These are phyloP conservation scores for Naegleria fowleri DNA, from an alignment of 208 protist genomes.

Conservation along the genomic window DNA sequence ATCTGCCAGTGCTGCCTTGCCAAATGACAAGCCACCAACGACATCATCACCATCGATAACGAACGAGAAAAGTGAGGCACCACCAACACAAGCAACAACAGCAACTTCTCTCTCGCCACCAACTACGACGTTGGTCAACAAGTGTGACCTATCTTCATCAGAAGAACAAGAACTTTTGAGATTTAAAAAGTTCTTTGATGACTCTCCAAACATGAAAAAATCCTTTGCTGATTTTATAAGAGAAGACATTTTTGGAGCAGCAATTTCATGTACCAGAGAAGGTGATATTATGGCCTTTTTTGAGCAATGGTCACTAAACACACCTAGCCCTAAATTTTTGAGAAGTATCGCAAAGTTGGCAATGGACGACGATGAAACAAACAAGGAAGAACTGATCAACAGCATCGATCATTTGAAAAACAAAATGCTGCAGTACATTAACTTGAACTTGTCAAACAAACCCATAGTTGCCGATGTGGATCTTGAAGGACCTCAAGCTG, in stretches of 20 bases:
- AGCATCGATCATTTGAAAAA: neutral
- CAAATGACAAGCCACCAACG: no score
- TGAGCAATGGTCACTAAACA: neutral
- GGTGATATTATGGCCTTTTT: neutral
- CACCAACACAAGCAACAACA: no score
- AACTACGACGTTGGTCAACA: neutral
- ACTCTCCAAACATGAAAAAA: neutral
- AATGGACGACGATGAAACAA: neutral
- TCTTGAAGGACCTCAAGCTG: neutral
- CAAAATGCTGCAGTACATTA: neutral
- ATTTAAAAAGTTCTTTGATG: neutral
- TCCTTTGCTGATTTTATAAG: neutral
- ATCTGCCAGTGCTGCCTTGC: no score
- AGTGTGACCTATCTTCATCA: neutral
- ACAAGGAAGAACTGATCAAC: neutral
- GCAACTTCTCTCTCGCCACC: neutral
- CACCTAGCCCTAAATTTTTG: neutral
- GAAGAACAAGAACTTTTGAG: neutral
- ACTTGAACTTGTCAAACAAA: neutral
- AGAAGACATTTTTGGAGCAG: neutral
- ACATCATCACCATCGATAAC: no score
- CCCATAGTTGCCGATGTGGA: neutral
- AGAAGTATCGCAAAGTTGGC: neutral
- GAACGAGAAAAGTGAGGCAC: no score
- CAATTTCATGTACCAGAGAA: neutral